Evolutionary conservation across 1,139 yeast species (phyloP).

Genomic region (Hanseniaspora gamundiae): DNA sequence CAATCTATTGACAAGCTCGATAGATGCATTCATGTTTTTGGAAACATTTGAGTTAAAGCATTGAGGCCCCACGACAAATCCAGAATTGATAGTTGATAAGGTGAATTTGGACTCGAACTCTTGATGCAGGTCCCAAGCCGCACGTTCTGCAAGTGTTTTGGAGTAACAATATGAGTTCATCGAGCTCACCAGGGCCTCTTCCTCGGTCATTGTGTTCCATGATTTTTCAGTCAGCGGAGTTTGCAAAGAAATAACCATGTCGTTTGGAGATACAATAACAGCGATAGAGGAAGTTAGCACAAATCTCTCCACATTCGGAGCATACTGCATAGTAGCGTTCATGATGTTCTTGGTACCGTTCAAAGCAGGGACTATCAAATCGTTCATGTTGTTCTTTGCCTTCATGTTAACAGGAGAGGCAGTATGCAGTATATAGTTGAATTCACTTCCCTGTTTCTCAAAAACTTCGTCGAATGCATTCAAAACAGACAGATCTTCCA

Average conservation of each 20-base stretch:
- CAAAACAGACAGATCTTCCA: slow-evolving; percentile 24
- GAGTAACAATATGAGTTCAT: slow-evolving; percentile 32
- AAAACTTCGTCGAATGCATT: slow-evolving; percentile 30
- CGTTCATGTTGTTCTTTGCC: slow-evolving; percentile 18
- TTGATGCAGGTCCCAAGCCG: slow-evolving; percentile 38
- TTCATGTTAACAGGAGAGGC: slow-evolving; percentile 31
- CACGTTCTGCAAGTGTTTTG: slow-evolving; percentile 36
- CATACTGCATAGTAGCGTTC: slow-evolving; percentile 30
- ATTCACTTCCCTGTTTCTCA: slow-evolving; percentile 21
- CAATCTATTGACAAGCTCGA: slow-evolving; percentile 24
- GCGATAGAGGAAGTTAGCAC: slow-evolving; percentile 45
- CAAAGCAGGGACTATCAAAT: slow-evolving; percentile 35
- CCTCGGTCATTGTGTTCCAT: slow-evolving; percentile 32
- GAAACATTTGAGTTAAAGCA: slow-evolving; percentile 22
- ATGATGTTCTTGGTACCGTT: slow-evolving; percentile 35
- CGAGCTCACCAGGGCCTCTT: slow-evolving; percentile 22
- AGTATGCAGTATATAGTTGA: slow-evolving; percentile 30
- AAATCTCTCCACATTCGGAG: slow-evolving; percentile 37
- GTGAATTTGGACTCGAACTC: slow-evolving; percentile 29
- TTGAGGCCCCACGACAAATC: slow-evolving; percentile 39
- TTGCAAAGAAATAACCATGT: slow-evolving; percentile 3
- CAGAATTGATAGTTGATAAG: slow-evolving; percentile 35
- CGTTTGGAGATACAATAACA: slow-evolving; percentile 13
- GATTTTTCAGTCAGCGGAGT: slow-evolving; percentile 21
- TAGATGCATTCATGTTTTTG: slow-evolving; percentile 22